Percentiles rank a stretch among this genome's conserved stretches.
phyloP scores from a whole-genome alignment of 2,329 filamentous ascomycete species.

The Verticillium klebahnii region DNA sequence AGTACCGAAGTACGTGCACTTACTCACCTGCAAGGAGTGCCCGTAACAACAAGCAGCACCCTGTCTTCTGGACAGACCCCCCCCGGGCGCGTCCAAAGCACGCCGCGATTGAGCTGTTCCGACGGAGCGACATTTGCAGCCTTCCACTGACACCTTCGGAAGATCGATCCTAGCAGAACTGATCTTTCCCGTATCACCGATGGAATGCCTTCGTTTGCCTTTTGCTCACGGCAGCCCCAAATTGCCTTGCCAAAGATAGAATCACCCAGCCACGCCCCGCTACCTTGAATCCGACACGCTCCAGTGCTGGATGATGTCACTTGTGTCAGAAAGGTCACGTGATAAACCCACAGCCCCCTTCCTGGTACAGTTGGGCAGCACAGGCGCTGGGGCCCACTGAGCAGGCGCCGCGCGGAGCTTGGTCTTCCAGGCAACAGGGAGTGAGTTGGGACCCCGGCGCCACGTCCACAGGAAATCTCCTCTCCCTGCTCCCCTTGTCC shows the following conservation, averaged over 20 bases:
- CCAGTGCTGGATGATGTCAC: not conserved
- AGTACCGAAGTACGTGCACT: not conserved
- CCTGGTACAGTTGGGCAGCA: not conserved
- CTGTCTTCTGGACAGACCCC: not conserved
- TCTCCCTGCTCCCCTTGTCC: constrained; percentile 6
- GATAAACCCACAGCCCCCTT: not conserved
- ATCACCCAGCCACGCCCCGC: not conserved
- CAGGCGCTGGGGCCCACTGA: not conserved
- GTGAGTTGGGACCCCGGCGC: constrained; percentile 1
- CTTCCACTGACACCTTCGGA: not conserved
- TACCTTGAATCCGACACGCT: not conserved
- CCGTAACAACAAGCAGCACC: not conserved
- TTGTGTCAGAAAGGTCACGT: not conserved
- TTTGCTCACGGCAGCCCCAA: not conserved
- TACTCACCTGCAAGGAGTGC: not conserved
- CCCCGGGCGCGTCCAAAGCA: not conserved
- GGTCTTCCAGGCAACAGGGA: not conserved
- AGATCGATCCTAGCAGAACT: not conserved
- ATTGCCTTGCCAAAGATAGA: not conserved
- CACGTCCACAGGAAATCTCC: constrained; percentile 5
- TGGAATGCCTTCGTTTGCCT: not conserved
- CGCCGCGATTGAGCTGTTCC: not conserved
- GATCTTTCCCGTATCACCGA: not conserved
- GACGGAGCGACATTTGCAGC: not conserved
- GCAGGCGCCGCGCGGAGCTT: not conserved